phyloP scores from a whole-genome alignment of 768 basidiomycete genomes.

The Termitomyces sp. region DNA sequence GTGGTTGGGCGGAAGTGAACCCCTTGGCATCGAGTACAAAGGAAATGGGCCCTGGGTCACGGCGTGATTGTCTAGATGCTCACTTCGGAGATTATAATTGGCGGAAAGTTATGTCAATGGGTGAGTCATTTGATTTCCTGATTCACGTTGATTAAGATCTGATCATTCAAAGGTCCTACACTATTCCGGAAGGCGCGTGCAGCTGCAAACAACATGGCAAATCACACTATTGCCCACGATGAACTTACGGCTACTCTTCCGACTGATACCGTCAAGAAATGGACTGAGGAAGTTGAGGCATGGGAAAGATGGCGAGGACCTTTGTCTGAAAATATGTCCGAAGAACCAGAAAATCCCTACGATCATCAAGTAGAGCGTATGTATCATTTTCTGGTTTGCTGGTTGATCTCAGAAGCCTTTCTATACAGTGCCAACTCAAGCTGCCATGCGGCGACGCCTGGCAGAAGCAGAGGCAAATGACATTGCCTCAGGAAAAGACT shows the following conservation, averaged over 20 bases:
- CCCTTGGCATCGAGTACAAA: background rate
- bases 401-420: background rate
- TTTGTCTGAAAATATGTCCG: no score
- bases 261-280: background rate
- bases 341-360: background rate
- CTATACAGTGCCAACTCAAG: background rate
- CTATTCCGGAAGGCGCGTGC: background rate
- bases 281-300: background rate
- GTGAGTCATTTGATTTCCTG: background rate
- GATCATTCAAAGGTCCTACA: background rate
- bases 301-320: background rate
- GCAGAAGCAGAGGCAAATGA: conserved; percentile 10
- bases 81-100: background rate
- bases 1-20: background rate
- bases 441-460: background rate
- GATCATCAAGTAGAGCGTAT: background rate
- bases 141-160: background rate
- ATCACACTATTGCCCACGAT: background rate
- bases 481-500: conserved; percentile 12
- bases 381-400: background rate
- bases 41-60: conserved; percentile 1
- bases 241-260: background rate
- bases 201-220: background rate
- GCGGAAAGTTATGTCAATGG: background rate
- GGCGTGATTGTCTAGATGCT: background rate